Evolutionary conservation across 441 rosid genomes (phyloP), one percentile per base, ranked within the genome.

Genomic region (Gossypium schwendimanii): DNA sequence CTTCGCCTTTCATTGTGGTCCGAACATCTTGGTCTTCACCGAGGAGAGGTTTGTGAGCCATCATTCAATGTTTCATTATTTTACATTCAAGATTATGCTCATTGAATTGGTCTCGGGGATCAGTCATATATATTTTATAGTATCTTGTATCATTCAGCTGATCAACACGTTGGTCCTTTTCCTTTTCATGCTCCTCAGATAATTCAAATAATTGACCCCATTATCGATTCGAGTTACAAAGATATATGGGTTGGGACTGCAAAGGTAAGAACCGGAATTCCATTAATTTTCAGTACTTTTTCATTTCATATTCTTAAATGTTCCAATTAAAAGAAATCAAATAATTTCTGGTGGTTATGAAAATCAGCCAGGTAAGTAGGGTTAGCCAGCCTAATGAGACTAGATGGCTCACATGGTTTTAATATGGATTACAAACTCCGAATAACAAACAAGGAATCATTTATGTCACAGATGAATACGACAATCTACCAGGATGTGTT

Each of bases 1-100:
- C 98, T 96, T 74, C 94, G 99, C 75, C 91, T 88, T 12, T 86
- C 99, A 12, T 81, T 96, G 75, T 96, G 99, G 99, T 87, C 94
- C 1, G 99, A 96, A 78, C 98, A 96, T 84, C 98, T 96, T 72
- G 98, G 97, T 76, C 96, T 93, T 81, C 85, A 45, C 71, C 76
- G 78, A 24, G 89, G 84, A 81, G 91, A 92, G 97, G 99, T 96
- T 73, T 69, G 88, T 73, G 49, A 59, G 60, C 41, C 44, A 53
- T 73, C 58, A n/a, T 15, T 3, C 36, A 31, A n/a, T 15, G 14
- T 36, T 62, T 12, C 14, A n/a, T 63, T 20, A 39, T 41, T 39
- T 2, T 41, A 21, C 26, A 6, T 70, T 18, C 61, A 55, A 59
- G 54, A 20, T 3, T 61, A 50, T 69, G 66, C 21, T 63, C 54